Base-by-base conservation (phyloP, 345 rosid genomes). In the Gossypium stocksii region DNA sequence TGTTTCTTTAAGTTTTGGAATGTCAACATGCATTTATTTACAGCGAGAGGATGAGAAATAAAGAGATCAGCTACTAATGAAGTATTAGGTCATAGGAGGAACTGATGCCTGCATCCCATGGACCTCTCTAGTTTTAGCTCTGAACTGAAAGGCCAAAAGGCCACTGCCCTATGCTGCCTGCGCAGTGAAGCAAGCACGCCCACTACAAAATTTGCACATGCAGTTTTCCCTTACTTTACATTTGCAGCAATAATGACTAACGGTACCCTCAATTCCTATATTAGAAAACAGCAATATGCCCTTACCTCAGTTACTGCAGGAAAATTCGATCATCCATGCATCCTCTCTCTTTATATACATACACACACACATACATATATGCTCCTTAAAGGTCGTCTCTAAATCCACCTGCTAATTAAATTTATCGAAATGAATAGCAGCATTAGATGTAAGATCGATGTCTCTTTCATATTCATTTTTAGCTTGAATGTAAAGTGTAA, bases 161-260 rank as follows among this genome's bases (percentile, higher is more conserved):
- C 34, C 53, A 20, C 29, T 34, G 46, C 45, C 45, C 17, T 6
- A 8, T 15, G 67, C 14, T 17, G 22, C 14, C 23, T 7, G 1
- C 13, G 57, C 20, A 67, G 52, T 23, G 19, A 45, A 45, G 54
- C n/a, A 22, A 45, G 71, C 56, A 45, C 54, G 57, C 57, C 13
- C 22, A 68, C 72, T 41, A 68, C 58, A 48, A 68, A 68, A 38
- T 48, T 20, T 68, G 72, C 72, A 48, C 58, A 48, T 49, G 72
- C 72, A 43, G 43, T 49, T 68, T 34, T 68, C 14, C 20, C 43
- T 46, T 38, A 67, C 54, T 68, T 68, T 23, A 14, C 57, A 23
- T 48, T 53, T 23, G 43, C 57, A 15, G 71, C 71, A 67, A 48
- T 23, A 67, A 48, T 7, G 57, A 15, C 11, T 23, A 53, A 2